These are phyloP conservation scores for Drosera spatulata DNA, from an alignment of 179 eudicot species.

Conservation along the genomic window DNA sequence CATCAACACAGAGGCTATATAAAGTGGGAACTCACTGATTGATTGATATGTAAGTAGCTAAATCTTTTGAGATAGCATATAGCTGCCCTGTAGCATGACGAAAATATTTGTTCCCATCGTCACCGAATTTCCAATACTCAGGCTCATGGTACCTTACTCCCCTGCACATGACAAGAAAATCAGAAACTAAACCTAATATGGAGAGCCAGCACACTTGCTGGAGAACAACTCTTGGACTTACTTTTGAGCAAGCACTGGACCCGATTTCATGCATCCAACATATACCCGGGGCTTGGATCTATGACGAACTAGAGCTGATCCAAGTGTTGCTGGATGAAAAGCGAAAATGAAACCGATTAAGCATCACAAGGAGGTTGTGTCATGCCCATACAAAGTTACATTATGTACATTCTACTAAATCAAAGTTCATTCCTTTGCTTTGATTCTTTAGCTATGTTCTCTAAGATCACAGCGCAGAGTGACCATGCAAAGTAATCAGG, in stretches of 20 bases:
- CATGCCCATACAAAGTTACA: no score
- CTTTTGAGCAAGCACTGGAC: conserved; percentile 81
- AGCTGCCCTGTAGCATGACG: conserved; percentile 90
- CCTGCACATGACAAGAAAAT: conserved; percentile 20
- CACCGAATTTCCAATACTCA: conserved; percentile 90
- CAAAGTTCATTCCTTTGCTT: no score
- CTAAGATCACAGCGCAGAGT: no score
- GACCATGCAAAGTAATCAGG: no score
- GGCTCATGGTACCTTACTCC: conserved; percentile 85
- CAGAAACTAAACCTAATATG: no score
- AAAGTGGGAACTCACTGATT: conserved; percentile 28
- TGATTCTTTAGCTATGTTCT: no score
- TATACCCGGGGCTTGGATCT: conserved; percentile 57
- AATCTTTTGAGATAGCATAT: conserved; percentile 73
- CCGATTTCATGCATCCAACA: conserved; percentile 87
- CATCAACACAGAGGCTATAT: neutral
- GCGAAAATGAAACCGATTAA: neutral
- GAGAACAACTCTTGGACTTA: conserved; percentile 8
- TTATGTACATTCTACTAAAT: no score
- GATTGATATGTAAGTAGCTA: conserved; percentile 61
- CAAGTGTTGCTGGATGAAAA: conserved; percentile 60
- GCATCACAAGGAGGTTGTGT: neutral
- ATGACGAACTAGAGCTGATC: conserved; percentile 56
- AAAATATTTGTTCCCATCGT: conserved; percentile 76
- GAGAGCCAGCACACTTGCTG: no score